These are phyloP conservation scores for Chlorella vulgaris DNA, from an alignment of 139 green algal species.

Conservation along the genomic window DNA sequence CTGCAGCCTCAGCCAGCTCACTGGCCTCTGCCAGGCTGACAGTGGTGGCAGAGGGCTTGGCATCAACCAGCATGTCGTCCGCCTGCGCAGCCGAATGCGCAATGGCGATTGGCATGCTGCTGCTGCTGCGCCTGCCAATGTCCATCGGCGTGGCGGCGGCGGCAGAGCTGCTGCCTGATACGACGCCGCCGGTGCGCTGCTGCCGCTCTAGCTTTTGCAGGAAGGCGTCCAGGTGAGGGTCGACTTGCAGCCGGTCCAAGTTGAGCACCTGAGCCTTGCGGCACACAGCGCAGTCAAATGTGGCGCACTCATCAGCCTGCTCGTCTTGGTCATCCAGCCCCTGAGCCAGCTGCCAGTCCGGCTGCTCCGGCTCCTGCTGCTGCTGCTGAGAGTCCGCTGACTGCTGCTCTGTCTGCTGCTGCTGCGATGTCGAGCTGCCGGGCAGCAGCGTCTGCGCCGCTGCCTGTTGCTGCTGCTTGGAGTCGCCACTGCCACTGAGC, in stretches of 20 bases:
- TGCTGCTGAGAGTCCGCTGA: not conserved
- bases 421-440: not conserved
- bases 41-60: not conserved
- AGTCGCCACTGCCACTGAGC: not conserved
- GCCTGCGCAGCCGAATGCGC: not conserved
- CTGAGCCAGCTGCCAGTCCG: conserved; percentile 22
- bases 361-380: not conserved
- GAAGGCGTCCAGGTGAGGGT: conserved; percentile 70
- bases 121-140: not conserved
- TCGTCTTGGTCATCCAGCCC: conserved; percentile 14
- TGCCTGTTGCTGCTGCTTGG: not conserved
- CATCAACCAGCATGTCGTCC: not conserved
- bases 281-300: conserved; percentile 79
- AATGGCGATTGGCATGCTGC: conserved; percentile 17
- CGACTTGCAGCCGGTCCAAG: conserved; percentile 76
- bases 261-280: conserved; percentile 75
- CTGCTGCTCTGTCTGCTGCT: not conserved
- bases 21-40: conserved; percentile 8
- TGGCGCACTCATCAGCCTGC: conserved; percentile 16
- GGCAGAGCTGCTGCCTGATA: too few species aligned
- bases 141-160: not conserved
- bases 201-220: conserved; percentile 59
- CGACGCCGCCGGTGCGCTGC: conserved; percentile 12
- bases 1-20: not conserved
- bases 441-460: not conserved